phyloP scores from a whole-genome alignment of 257 asterid genomes.

The Galeopsis tetrahit region DNA sequence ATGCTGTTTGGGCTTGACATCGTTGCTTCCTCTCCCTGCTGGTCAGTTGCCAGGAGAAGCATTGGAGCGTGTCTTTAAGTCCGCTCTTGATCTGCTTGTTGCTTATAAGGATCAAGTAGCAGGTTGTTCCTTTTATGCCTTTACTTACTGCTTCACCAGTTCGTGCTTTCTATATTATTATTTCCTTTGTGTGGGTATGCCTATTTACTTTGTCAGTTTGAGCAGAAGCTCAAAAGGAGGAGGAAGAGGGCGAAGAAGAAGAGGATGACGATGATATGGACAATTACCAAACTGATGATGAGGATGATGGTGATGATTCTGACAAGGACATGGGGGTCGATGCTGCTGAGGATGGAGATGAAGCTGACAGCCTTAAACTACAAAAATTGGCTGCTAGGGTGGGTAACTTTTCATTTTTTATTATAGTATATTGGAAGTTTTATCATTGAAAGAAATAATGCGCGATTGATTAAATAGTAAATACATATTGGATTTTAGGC shows the following conservation, averaged over 20 bases:
- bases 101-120: constrained; percentile 96
- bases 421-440: neutral
- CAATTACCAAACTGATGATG: constrained; percentile 78
- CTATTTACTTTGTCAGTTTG: constrained; percentile 4
- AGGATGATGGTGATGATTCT: constrained; percentile 73
- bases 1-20: constrained; percentile 96
- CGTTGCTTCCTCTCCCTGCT: constrained; percentile 88
- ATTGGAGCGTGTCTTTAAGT: constrained; percentile 90
- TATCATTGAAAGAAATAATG: constrained; percentile 1
- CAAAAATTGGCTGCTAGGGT: constrained; percentile 96
- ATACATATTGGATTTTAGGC: neutral
- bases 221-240: constrained; percentile 84
- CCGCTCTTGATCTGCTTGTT: constrained; percentile 85
- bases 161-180: neutral
- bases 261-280: constrained; percentile 82
- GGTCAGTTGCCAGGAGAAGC: constrained; percentile 92
- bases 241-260: constrained; percentile 68
- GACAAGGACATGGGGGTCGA: constrained; percentile 97
- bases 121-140: constrained; percentile 50
- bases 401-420: constrained; percentile 13
- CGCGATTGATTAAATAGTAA: neutral
- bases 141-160: constrained; percentile 25
- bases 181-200: neutral
- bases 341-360: constrained; percentile 87
- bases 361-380: constrained; percentile 71